Evolutionary conservation across 345 rosid species (phyloP), one percentile per base, ranked within the genome.

Genomic region (Tarenaya hassleriana): DNA sequence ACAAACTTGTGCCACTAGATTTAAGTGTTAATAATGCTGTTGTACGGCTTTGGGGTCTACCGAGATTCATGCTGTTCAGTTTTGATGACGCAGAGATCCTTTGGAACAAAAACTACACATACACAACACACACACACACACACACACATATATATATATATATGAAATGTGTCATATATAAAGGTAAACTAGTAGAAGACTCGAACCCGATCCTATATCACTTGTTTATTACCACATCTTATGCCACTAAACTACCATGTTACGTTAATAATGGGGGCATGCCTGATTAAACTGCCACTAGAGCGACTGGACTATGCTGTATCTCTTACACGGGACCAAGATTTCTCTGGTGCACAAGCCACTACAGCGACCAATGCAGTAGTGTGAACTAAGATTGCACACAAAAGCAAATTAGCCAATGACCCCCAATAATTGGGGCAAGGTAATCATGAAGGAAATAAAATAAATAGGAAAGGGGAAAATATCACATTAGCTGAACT

Each of bases 351-450:
- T 56, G 50, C 45, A 58, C 41, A 29, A 12, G 19, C 53, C 64
- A 51, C 60, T 51, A 38, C 15, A 52, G 17, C 32, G 10, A 45
- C 69, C 49, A 52, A 52, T 13, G 50, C n/a, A n/a, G n/a, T 59
- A 66, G 40, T 55, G 57, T 34, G 43, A 62, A 40, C 45, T 55
- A 48, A 58, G 27, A 56, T 53, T 53, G 38, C 19, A 61, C 42
- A 62, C 55, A 62, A 70, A 60, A 64, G 61, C 48, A 33, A 60
- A 60, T 75, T 64, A 51, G 35, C 52, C 59, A 67, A 60, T 73
- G 75, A 48, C 70, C 70, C 51, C 61, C 70, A 76, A 72, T 74
- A 74, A 72, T 69, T 69, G 77, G 77, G 80, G 67, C 75, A 69
- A 70, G 41, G 56, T 62, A 59, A 69, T 73, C 58, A 61, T 71